These are phyloP conservation scores for Hymenoscyphus albidus DNA, from an alignment of 2,329 filamentous ascomycete species.

Conservation along the genomic window DNA sequence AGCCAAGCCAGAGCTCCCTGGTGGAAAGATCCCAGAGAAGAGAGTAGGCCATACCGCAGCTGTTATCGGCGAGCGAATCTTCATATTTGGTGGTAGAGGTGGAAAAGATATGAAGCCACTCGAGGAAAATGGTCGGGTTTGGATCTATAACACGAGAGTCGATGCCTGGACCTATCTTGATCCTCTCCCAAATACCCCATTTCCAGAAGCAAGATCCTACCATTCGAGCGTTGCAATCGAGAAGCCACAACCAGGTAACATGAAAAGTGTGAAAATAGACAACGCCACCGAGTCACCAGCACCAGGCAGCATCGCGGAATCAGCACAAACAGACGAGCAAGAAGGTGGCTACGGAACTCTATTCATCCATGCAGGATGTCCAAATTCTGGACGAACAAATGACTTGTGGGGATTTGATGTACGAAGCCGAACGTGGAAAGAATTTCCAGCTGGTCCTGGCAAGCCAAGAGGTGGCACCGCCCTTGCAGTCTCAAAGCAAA, in stretches of 20 bases:
- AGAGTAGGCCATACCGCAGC: constrained; percentile 72
- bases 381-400: constrained; percentile 53
- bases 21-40: constrained; percentile 54
- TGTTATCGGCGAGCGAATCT: constrained; percentile 65
- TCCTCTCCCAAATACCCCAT: constrained; percentile 48
- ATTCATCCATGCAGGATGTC: constrained; percentile 73
- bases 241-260: constrained; percentile 41
- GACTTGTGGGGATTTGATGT: constrained; percentile 81
- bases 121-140: constrained; percentile 70
- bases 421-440: constrained; percentile 59
- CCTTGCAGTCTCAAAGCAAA: constrained; percentile 59
- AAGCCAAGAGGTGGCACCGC: constrained; percentile 63
- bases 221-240: constrained; percentile 59
- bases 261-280: constrained; percentile 27
- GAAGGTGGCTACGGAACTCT: constrained; percentile 64
- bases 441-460: constrained; percentile 63
- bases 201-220: constrained; percentile 65
- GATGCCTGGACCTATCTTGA: constrained; percentile 61
- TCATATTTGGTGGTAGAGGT: constrained; percentile 76
- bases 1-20: constrained; percentile 41
- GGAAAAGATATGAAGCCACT: constrained; percentile 66
- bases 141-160: constrained; percentile 67
- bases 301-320: constrained; percentile 53
- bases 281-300: constrained; percentile 48
- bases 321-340: constrained; percentile 55